These are phyloP conservation scores for Penicillium longicatenatum DNA, from an alignment of 495 filamentous ascomycete genomes.

Conservation along the genomic window DNA sequence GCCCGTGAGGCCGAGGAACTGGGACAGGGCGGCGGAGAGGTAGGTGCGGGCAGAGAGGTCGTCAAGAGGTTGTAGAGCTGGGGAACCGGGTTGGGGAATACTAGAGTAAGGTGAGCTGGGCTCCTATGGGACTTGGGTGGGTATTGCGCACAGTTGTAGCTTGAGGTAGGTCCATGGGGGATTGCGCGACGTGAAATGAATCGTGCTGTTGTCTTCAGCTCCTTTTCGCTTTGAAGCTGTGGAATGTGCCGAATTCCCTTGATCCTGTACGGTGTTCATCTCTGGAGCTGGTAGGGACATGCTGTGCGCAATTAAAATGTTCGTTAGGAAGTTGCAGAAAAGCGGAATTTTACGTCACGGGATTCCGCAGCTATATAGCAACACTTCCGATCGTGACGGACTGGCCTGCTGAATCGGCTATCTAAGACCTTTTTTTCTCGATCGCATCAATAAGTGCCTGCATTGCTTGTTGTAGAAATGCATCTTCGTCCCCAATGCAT, in stretches of 20 bases:
- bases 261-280: background rate
- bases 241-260: background rate
- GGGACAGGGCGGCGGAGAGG: conserved; percentile 70
- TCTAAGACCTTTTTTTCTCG: background rate
- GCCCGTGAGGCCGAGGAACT: conserved; percentile 80
- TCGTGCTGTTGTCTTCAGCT: conserved; percentile 21
- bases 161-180: conserved; percentile 54
- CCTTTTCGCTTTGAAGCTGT: conserved; percentile 36
- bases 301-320: conserved; percentile 1
- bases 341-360: conserved; percentile 27
- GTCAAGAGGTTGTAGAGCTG: conserved; percentile 56
- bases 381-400: background rate
- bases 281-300: background rate
- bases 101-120: no score
- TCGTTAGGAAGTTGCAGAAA: conserved; percentile 7
- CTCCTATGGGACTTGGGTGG: background rate
- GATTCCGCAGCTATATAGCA: conserved; percentile 12
- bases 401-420: background rate
- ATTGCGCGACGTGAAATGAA: conserved; percentile 47
- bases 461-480: conserved; percentile 26
- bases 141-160: conserved; percentile 41
- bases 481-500: conserved; percentile 31
- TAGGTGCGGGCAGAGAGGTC: conserved; percentile 71
- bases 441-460: conserved; percentile 17
- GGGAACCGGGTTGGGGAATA: conserved; percentile 33